These are phyloP conservation scores for Sanghuangporus baumii DNA, from an alignment of 1,284 basidiomycete species.

Conservation along the genomic window DNA sequence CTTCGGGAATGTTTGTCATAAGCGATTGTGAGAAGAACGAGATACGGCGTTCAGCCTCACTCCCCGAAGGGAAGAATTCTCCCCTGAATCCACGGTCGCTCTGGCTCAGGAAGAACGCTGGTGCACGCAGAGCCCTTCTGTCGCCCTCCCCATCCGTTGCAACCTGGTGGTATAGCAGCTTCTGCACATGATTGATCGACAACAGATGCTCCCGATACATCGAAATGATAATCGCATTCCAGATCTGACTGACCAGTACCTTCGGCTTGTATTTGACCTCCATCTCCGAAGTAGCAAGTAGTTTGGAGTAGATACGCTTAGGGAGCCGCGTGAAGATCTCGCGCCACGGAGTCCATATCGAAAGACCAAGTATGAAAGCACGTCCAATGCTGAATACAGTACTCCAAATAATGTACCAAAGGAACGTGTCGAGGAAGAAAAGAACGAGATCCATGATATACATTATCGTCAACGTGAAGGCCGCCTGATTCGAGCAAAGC, in stretches of 20 bases:
- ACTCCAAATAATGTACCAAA: slow-evolving; percentile 98
- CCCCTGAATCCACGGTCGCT: slow-evolving; percentile 78
- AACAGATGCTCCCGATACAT: slow-evolving; percentile 98
- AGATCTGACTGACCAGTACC: slow-evolving; percentile 95
- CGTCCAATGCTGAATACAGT: slow-evolving; percentile 88
- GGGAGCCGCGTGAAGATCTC: slow-evolving; percentile 91
- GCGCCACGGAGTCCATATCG: slow-evolving; percentile 97
- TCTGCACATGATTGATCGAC: slow-evolving; percentile 94
- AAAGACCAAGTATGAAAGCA: slow-evolving; percentile 86
- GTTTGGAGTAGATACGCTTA: slow-evolving; percentile 92
- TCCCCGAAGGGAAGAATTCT: slow-evolving; percentile 90
- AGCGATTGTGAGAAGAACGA: slow-evolving; percentile 96
- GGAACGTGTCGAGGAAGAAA: slow-evolving; percentile 96
- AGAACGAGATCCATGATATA: slow-evolving; percentile 92
- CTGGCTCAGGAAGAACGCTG: slow-evolving; percentile 93
- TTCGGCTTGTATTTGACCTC: slow-evolving; percentile 97
- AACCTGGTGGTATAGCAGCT: slow-evolving; percentile 91
- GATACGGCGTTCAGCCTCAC: slow-evolving; percentile 91
- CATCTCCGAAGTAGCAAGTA: slow-evolving; percentile 89
- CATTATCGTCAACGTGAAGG: slow-evolving; percentile 92
- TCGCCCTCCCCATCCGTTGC: slow-evolving; percentile 75
- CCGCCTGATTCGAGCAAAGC: slow-evolving; percentile 85
- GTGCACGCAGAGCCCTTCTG: slow-evolving; percentile 83
- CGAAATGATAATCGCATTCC: slow-evolving; percentile 99
- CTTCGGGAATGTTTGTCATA: slow-evolving; percentile 84